Evolutionary conservation across 306 rosid genomes (phyloP).

Genomic region (Vachellia pachyceras): DNA sequence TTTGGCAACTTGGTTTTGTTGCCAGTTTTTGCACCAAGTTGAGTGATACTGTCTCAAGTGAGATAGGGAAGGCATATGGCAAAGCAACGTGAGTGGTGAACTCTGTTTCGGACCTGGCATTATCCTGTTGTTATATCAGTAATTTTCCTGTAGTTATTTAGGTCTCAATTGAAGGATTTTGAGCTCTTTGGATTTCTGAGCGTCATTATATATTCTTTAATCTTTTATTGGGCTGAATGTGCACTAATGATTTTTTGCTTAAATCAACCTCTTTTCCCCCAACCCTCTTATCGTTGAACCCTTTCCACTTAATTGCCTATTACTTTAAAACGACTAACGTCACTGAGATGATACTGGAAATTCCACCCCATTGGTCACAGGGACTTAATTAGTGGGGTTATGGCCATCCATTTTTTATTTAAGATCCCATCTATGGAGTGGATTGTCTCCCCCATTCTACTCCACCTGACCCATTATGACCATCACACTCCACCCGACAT

Average conservation of each 20-base stretch:
- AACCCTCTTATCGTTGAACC: not conserved
- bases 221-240: not conserved
- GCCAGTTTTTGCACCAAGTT: constrained; percentile 97
- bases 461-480: not conserved
- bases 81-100: constrained; percentile 59
- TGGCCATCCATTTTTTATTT: not conserved
- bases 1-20: constrained; percentile 92
- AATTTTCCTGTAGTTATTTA: not conserved
- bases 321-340: not conserved
- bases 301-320: not conserved
- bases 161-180: not conserved
- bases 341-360: not conserved
- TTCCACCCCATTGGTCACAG: not conserved
- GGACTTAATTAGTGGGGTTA: not conserved
- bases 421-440: not conserved
- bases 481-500: not conserved
- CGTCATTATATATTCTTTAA: not conserved
- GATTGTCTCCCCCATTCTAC: not conserved
- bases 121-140: not conserved
- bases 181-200: not conserved
- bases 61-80: constrained; percentile 79
- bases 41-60: constrained; percentile 84
- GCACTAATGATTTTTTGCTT: not conserved
- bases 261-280: not conserved
- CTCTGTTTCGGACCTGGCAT: not conserved